Evolutionary conservation across 2,329 filamentous ascomycete genomes (phyloP).

Genomic region (Bipolaris cookei): DNA sequence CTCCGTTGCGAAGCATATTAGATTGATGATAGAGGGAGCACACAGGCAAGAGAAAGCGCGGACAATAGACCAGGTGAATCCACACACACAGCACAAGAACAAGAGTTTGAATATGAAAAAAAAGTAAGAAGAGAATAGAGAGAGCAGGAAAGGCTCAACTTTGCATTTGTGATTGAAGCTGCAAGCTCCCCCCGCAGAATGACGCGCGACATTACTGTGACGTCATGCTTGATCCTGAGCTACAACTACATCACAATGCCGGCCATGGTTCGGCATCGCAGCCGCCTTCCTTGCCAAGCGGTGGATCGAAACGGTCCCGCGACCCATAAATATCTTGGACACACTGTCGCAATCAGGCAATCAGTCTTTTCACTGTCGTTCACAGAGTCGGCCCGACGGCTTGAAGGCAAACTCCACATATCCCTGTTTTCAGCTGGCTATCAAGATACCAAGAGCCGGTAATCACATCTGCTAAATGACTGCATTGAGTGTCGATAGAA

Average conservation of each 20-base stretch:
- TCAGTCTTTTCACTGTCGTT: not conserved
- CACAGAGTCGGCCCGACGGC: not conserved
- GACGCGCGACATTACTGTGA: slow-evolving; percentile 16
- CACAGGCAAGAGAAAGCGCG: not conserved
- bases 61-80: not conserved
- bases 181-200: slow-evolving; percentile 14
- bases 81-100: not conserved
- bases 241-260: slow-evolving; percentile 13
- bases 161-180: slow-evolving; percentile 2
- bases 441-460: not conserved
- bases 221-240: slow-evolving; percentile 7
- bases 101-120: slow-evolving; percentile 13
- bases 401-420: not conserved
- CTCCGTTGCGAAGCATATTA: slow-evolving; percentile 54
- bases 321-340: slow-evolving; percentile 2
- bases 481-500: not conserved
- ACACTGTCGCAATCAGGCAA: slow-evolving; percentile 3
- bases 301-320: slow-evolving; percentile 12
- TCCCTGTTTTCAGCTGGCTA: not conserved
- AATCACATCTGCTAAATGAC: not conserved
- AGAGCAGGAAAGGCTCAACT: not conserved
- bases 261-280: slow-evolving; percentile 15
- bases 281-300: not conserved
- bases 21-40: not conserved
- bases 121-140: not conserved